Evolutionary conservation across 1,284 basidiomycete species (phyloP), one percentile per base, ranked within the genome.

Genomic region (Taiwanofungus camphoratus): DNA sequence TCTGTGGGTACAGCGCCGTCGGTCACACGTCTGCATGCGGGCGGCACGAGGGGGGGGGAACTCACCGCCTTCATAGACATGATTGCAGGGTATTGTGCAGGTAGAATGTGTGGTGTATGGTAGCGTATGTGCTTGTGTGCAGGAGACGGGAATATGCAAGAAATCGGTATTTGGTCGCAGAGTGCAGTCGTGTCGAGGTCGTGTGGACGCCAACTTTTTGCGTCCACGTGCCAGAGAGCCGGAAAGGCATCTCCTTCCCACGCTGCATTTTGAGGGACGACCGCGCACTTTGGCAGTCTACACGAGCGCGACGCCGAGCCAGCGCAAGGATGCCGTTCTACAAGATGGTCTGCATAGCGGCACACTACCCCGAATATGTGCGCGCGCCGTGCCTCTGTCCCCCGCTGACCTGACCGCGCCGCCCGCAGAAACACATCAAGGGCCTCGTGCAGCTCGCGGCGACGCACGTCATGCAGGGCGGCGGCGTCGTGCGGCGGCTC

Each of bases 271-370:
- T 16, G 15, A 1, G 8, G 26, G 9, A 33, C 31, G 31, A 9
- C 16, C 31, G 18, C 16, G 16, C n/a, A 33, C 9, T 16, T 33
- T 8, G 11, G 18, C 31, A 33, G 6, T 29, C 26, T 8, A 29
- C 26, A 29, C 26, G 31, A 33, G 31, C 31, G 11, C 16, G 18
- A 9, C 31, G 9, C 11, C 7, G 16, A 11, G 29, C 53, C 46
- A 61, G 49, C 27, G n/a, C n/a, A n/a, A n/a, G n/a, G n/a, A 90
- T 91, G 87, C 87, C 87, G 5, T 74, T 90, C 59, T 91, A 91
- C 65, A 77, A 87, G 58, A 76, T 91, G 71, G 57, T 89, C 42
- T 89, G 86, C 58, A 85, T 90, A 48, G 71, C 85, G 2, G 74
- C 76, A 4, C 88, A 91, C 60, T 80, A 81, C 51, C 63, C 65